Evolutionary conservation across 2,329 filamentous ascomycete genomes (phyloP).

Genomic region (Ceratocystis papillata): DNA sequence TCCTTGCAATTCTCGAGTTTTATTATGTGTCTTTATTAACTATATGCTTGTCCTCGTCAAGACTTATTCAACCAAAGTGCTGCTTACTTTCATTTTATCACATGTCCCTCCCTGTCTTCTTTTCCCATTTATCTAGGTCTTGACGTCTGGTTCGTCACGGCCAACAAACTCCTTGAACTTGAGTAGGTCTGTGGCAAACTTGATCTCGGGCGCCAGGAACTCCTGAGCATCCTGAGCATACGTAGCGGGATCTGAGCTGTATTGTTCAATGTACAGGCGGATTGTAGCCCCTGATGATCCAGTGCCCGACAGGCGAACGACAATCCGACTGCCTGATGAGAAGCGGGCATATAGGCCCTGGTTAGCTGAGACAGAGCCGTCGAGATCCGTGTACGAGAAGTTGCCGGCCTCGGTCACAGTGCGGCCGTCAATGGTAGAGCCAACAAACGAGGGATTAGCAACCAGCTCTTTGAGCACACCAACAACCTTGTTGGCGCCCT

Average conservation of each 20-base stretch:
- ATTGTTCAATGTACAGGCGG: conserved; percentile 92
- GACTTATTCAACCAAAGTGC: conserved; percentile 39
- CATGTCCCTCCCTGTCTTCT: not conserved
- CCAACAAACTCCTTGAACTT: conserved; percentile 92
- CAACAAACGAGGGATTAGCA: conserved; percentile 61
- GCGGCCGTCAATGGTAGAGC: conserved; percentile 66
- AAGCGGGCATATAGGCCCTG: conserved; percentile 94
- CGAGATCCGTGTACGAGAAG: conserved; percentile 98
- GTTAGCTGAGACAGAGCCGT: conserved; percentile 88
- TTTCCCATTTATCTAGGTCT: conserved; percentile 49
- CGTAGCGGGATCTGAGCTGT: conserved; percentile 68
- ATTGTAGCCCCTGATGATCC: conserved; percentile 94
- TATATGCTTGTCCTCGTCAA: conserved; percentile 1
- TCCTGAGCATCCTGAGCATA: conserved; percentile 80
- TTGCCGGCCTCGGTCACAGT: conserved; percentile 85
- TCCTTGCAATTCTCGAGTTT: too few relatives aligned
- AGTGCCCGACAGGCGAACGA: conserved; percentile 88
- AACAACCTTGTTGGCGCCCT: conserved; percentile 83
- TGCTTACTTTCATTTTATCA: not conserved
- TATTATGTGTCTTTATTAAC: not conserved
- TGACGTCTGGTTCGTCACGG: conserved; percentile 87
- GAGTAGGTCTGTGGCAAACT: conserved; percentile 71
- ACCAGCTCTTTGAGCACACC: conserved; percentile 70
- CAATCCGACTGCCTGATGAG: conserved; percentile 86
- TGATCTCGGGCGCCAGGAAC: conserved; percentile 82